Base-by-base conservation (phyloP, 1,284 basidiomycete genomes). In the Retiboletus fuscus region DNA sequence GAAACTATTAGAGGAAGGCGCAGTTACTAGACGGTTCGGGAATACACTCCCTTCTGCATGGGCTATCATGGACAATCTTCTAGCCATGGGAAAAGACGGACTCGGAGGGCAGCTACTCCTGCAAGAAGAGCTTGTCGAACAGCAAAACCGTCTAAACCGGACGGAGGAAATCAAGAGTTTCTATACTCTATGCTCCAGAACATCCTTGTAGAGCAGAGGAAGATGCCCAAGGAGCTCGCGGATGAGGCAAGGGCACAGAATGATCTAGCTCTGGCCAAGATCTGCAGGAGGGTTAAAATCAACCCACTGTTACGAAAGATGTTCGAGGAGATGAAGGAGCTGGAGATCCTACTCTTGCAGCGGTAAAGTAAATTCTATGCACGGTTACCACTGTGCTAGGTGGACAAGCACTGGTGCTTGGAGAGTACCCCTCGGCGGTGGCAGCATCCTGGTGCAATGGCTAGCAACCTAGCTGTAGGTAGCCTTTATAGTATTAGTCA, bases 1-100 rank as follows among this genome's bases (percentile, higher is more conserved):
- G 63, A 73, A 49, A 3, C 71, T 80, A 3, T 69, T 85, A 5
- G 73, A 79, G 0, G 82, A 77, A 68, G 84, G 84, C 3, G 85
- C 84, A 7, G 4, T 6, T 4, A 6, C 11, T 22, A 24, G 15
- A 20, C 61, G 58, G 34, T 80, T 80, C n/a, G 0, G 47, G 6
- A 79, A 78, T 4, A 60, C 57, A 1, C 0, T 1, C 1, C 0
- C 0, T 0, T 61, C 62, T 24, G 72, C 77, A 10, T 20, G 5
- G 63, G 28, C 8, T 12, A 69, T 79, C 30, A 5, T 80, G 3
- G 13, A 46, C 0, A 58, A 46, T 7, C 34, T 78, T 24, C 24
- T 66, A 6, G 30, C 2, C 1, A 46, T 43, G 7, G 61, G 34
- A 8, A 43, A 39, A 0, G 28, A 16, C 3, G 34, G 55, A 24